phyloP scores from a whole-genome alignment of 306 rosid species.

The Medicago arabica region DNA sequence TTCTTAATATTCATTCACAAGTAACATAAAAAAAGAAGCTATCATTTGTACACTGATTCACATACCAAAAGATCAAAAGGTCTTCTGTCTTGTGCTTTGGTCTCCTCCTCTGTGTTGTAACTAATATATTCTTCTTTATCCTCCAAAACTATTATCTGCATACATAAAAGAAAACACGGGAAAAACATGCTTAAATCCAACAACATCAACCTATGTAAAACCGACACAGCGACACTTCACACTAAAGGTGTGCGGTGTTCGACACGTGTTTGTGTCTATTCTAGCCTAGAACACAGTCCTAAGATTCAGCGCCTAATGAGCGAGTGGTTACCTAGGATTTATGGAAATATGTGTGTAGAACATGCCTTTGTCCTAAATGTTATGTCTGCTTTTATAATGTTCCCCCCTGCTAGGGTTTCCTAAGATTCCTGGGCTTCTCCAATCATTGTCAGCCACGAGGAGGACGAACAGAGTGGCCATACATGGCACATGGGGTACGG shows the following conservation, averaged over 20 bases:
- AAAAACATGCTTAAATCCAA: not conserved
- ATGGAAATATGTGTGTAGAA: not conserved
- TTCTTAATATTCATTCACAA: not conserved
- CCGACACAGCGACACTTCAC: not conserved
- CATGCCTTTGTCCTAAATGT: not conserved
- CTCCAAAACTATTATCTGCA: slow-evolving; percentile 86
- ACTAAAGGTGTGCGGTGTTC: not conserved
- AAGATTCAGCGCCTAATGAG: not conserved
- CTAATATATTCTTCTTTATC: slow-evolving; percentile 67
- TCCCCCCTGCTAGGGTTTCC: not conserved
- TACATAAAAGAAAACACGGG: not conserved
- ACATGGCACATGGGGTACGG: not conserved
- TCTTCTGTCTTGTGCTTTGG: slow-evolving; percentile 72
- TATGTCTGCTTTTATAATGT: not conserved
- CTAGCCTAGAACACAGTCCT: not conserved
- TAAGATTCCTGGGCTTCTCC: not conserved
- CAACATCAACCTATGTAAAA: not conserved
- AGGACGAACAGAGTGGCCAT: no score
- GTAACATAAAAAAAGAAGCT: not conserved
- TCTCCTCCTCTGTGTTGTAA: slow-evolving; percentile 59
- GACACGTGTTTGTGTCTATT: not conserved
- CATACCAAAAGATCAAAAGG: slow-evolving; percentile 91
- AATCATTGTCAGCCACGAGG: not conserved
- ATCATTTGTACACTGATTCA: not conserved
- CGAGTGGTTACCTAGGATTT: not conserved